Conservation (phyloP, 495 filamentous ascomycete genomes). For the Aspergillus sclerotioniger region DNA sequence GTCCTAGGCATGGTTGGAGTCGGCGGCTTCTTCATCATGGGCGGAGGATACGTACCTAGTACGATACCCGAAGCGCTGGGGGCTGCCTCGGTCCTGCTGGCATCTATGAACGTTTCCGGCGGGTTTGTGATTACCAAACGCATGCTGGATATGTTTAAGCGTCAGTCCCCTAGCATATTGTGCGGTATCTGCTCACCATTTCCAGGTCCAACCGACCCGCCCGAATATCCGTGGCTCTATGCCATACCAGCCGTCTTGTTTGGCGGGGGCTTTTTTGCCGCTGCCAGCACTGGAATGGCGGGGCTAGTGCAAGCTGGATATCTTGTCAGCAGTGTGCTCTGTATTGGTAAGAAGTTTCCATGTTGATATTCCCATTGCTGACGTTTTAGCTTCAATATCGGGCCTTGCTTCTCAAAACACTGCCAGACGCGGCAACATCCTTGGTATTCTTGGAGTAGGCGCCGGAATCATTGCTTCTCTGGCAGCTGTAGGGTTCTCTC, state of each 20-base stretch:
- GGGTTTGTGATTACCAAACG: conserved; percentile 83
- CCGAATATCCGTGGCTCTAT: conserved; percentile 82
- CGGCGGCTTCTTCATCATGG: conserved; percentile 79
- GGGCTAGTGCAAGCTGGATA: conserved; percentile 81
- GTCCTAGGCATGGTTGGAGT: conserved; percentile 70
- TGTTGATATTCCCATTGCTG: not conserved
- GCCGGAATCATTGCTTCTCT: conserved; percentile 76
- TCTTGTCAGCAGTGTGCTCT: conserved; percentile 72
- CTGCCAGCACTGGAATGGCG: conserved; percentile 72
- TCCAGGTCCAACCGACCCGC: conserved; percentile 66
- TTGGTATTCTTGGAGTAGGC: conserved; percentile 76
- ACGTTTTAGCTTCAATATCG: conserved; percentile 54
- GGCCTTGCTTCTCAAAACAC: conserved; percentile 73
- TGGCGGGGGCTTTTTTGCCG: conserved; percentile 71
- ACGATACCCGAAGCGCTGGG: conserved; percentile 75
- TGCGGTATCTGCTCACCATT: conserved; percentile 17
- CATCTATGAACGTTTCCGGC: conserved; percentile 78
- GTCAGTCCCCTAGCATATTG: conserved; percentile 27
- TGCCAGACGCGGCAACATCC: conserved; percentile 73
- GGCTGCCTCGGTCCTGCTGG: conserved; percentile 72
- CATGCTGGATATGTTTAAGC: conserved; percentile 90
- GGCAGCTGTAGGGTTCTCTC: conserved; percentile 70
- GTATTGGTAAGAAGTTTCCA: conserved; percentile 48
- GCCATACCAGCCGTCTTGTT: conserved; percentile 71
- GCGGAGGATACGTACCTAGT: conserved; percentile 67